Conservation (phyloP, 495 filamentous ascomycete species). For the Talaromyces wortmannii region DNA sequence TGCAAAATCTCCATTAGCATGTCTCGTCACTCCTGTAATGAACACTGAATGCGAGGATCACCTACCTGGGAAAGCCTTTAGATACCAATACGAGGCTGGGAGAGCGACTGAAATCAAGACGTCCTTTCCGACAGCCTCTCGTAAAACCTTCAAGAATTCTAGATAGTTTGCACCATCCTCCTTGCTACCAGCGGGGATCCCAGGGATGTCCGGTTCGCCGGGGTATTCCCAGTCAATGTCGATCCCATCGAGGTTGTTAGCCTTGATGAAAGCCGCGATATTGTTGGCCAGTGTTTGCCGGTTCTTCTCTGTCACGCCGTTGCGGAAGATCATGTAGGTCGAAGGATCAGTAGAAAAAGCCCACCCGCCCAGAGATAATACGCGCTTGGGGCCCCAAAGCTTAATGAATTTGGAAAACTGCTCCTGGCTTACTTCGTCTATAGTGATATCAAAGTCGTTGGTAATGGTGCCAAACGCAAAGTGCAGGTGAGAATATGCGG, state of each 20-base stretch:
- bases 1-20: no score
- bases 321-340: slow-evolving; percentile 29
- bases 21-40: no score
- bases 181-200: slow-evolving; percentile 17
- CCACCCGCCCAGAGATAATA: slow-evolving; percentile 46
- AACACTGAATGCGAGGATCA: no score
- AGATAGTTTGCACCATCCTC: slow-evolving; percentile 24
- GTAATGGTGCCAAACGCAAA: no score
- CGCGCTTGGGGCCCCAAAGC: slow-evolving; percentile 12
- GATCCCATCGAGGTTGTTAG: slow-evolving; percentile 26
- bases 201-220: slow-evolving; percentile 9
- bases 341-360: slow-evolving; percentile 25
- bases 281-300: slow-evolving; percentile 25
- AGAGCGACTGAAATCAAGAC: slow-evolving; percentile 11
- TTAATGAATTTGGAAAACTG: slow-evolving; percentile 19
- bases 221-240: slow-evolving; percentile 39
- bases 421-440: no score
- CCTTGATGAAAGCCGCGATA: slow-evolving; percentile 23
- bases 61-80: slow-evolving; percentile 12
- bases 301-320: slow-evolving; percentile 24
- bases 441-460: no score
- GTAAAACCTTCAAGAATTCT: slow-evolving; percentile 13
- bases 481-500: no score
- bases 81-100: slow-evolving; percentile 15
- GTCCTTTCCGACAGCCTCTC: neutral